These are phyloP conservation scores for Fusarium albosuccineum DNA, from an alignment of 2,329 filamentous ascomycete species.

Conservation along the genomic window DNA sequence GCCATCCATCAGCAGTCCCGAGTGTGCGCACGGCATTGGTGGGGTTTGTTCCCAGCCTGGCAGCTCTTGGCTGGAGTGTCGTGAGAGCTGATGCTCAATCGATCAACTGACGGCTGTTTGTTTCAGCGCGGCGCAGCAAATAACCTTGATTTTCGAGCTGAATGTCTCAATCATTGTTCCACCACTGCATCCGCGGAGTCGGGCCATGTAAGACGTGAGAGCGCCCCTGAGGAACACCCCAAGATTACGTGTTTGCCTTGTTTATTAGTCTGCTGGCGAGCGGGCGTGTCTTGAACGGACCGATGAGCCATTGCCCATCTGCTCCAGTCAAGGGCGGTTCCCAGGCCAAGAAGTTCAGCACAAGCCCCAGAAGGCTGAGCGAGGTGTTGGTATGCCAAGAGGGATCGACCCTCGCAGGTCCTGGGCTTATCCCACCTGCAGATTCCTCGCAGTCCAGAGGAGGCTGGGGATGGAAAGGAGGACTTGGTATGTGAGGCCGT, in stretches of 20 bases:
- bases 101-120: not conserved
- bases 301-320: not conserved
- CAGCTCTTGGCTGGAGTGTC: constrained; percentile 6
- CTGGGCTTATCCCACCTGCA: constrained; percentile 15
- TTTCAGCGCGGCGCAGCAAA: constrained; percentile 7
- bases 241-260: constrained; percentile 3
- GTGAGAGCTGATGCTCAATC: not conserved
- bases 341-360: constrained; percentile 10
- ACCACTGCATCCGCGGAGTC: constrained; percentile 11
- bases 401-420: constrained; percentile 5
- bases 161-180: constrained; percentile 9
- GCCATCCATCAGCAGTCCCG: not conserved
- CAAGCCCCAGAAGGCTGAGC: constrained; percentile 1
- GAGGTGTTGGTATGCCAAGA: constrained; percentile 5
- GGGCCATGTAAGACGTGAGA: constrained; percentile 1
- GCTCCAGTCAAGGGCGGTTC: not conserved
- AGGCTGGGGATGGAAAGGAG: not conserved
- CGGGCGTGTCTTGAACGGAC: not conserved
- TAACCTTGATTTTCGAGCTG: constrained; percentile 5
- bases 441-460: not conserved
- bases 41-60: not conserved
- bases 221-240: not conserved
- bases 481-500: not conserved
- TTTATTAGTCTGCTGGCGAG: not conserved
- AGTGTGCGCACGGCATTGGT: constrained; percentile 1